A percentile compares a stretch with the other conserved stretches of the same genome.
phyloP scores from a whole-genome alignment of 164 flowering plant species.

The Annona cherimola region DNA sequence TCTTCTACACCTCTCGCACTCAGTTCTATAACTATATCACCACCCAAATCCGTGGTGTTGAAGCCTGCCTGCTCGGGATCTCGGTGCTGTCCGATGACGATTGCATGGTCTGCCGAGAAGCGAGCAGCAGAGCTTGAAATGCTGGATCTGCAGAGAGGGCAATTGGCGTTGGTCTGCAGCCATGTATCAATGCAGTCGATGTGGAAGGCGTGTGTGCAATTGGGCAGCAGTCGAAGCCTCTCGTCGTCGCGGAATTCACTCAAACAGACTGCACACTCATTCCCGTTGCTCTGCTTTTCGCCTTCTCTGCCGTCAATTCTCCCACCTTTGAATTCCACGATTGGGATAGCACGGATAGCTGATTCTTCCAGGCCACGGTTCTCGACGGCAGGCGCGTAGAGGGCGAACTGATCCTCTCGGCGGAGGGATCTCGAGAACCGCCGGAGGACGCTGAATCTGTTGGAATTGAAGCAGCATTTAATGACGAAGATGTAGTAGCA shows the following conservation, averaged over 20 bases:
- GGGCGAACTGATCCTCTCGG: conserved; percentile 27
- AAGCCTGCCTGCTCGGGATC: conserved; percentile 28
- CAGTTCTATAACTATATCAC: conserved; percentile 63
- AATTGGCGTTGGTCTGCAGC: conserved; percentile 84
- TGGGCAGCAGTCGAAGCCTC: conserved; percentile 66
- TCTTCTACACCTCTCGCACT: conserved; percentile 23
- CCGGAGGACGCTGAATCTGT: conserved; percentile 41
- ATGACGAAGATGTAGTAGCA: conserved; percentile 87
- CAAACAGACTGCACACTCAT: conserved; percentile 85
- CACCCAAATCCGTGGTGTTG: conserved; percentile 29
- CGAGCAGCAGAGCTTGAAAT: conserved; percentile 34
- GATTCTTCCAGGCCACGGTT: conserved; percentile 66
- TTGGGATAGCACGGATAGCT: conserved; percentile 65
- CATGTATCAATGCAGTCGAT: conserved; percentile 92
- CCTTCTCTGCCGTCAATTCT: neutral
- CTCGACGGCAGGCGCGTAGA: conserved; percentile 24
- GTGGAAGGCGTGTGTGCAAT: conserved; percentile 75
- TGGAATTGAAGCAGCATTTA: conserved; percentile 85
- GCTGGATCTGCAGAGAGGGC: conserved; percentile 87
- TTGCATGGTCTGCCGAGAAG: conserved; percentile 25
- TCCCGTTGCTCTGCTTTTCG: conserved; percentile 16
- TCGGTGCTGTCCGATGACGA: conserved; percentile 33
- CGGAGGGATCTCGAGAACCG: conserved; percentile 38
- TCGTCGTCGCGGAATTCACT: conserved; percentile 76
- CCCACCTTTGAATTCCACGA: conserved; percentile 43